Evolutionary conservation across 108 stramenopile genomes (phyloP), one percentile per base, ranked within the genome.

Genomic region (Cylindrotheca fusiformis): DNA sequence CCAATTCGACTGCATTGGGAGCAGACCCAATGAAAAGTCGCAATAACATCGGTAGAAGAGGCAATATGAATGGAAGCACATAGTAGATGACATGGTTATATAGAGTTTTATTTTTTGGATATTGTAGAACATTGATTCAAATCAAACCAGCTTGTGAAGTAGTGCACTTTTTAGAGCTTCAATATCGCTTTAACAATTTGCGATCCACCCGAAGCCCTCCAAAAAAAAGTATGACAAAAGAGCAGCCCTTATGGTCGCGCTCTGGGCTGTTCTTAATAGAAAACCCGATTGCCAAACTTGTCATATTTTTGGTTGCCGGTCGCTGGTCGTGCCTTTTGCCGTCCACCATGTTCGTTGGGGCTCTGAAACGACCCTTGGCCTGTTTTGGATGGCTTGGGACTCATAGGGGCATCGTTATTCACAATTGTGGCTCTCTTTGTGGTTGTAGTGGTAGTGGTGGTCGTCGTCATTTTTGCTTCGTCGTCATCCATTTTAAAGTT

Each of bases 11-110:
- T 2, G 14, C 58, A 4, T 48, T 86, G 46, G 90, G 90, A 54
- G 54, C 62, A 24, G 85, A 79, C 30, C 82, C 78, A 0, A 90
- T 90, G 82, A 85, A 87, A 64, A 90, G 89, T 67, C 75, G 83
- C 19, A 86, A 89, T 53, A 76, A 78, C 48, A 76, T 83, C 28
- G 74, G 67, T 26, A 70, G 83, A 0, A 79, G 67, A 54, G 63
- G 67, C 1, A 44, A 29, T 28, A 24, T 18, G 23, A 33, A 49
- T 33, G 51, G 51, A 1, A 31, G 55, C 36, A 41, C 6, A 6
- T 41, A 41, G 36, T 41, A 41, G 6, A 14, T 41, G 14, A 10
- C n/a, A n/a, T n/a, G n/a, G n/a, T n/a, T n/a, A n/a, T n/a, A n/a
- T n/a, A n/a, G n/a, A n/a, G n/a, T n/a, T n/a, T n/a, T n/a, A n/a